These are phyloP conservation scores for Aspergillus aculeatinus DNA, from an alignment of 2,329 filamentous ascomycete species.

Conservation along the genomic window DNA sequence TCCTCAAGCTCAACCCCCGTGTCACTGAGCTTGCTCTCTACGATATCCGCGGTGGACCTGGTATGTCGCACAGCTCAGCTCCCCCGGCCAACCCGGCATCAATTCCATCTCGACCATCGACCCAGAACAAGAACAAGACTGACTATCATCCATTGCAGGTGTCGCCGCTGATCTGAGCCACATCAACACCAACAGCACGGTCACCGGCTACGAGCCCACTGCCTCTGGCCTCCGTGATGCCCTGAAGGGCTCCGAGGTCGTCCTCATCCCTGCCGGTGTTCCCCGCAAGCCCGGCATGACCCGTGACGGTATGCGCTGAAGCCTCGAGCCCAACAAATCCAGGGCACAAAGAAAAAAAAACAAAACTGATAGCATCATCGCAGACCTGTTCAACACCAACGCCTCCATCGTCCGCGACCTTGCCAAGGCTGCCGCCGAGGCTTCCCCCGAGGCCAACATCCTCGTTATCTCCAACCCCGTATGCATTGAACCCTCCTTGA, in stretches of 20 bases:
- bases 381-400: conserved; percentile 99
- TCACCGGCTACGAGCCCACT: conserved; percentile 83
- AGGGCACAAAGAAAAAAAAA: background rate
- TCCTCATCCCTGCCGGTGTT: conserved; percentile 97
- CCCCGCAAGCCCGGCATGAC: conserved; percentile 99
- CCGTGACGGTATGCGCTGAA: conserved; percentile 68
- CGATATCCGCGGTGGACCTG: conserved; percentile 92
- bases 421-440: conserved; percentile 88
- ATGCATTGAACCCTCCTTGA: conserved; percentile 26
- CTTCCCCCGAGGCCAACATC: conserved; percentile 88
- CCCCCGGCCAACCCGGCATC: background rate
- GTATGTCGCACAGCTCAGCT: conserved; percentile 54
- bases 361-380: conserved; percentile 9
- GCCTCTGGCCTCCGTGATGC: conserved; percentile 72
- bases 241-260: conserved; percentile 85
- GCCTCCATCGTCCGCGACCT: conserved; percentile 98
- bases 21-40: conserved; percentile 94
- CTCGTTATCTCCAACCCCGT: conserved; percentile 97
- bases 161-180: conserved; percentile 97
- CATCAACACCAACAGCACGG: conserved; percentile 97
- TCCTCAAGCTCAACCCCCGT: conserved; percentile 97
- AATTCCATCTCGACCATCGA: background rate
- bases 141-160: conserved; percentile 56
- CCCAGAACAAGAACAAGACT: background rate
- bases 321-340: background rate